Evolutionary conservation across 306 rosid genomes (phyloP).

Genomic region (Vachellia pachyceras): DNA sequence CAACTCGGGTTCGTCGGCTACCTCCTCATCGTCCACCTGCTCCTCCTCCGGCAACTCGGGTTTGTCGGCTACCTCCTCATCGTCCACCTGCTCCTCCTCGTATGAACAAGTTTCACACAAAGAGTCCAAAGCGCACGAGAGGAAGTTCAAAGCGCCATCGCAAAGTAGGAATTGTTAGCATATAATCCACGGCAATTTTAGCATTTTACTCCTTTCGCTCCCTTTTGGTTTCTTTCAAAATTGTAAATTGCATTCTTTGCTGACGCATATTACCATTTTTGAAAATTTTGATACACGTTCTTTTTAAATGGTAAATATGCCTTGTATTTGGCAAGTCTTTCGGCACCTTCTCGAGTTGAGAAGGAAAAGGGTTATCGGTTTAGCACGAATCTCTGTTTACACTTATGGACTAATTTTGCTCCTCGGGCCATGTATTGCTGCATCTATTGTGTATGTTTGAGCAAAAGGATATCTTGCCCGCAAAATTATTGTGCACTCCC

Average conservation of each 20-base stretch:
- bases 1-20: conserved; percentile 39
- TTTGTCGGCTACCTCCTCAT: too few relatives aligned
- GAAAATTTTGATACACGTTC: conserved; percentile 57
- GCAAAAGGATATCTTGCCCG: not conserved
- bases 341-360: conserved; percentile 27
- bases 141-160: conserved; percentile 68
- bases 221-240: conserved; percentile 34
- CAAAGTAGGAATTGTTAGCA: conserved; percentile 58
- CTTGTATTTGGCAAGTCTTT: conserved; percentile 31
- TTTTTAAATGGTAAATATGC: conserved; percentile 54
- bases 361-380: not conserved
- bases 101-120: conserved; percentile 51
- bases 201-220: conserved; percentile 21
- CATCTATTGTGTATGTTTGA: not conserved
- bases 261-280: conserved; percentile 47
- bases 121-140: conserved; percentile 57
- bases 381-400: not conserved
- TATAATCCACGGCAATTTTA: conserved; percentile 51
- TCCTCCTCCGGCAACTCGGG: too few relatives aligned
- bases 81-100: too few relatives aligned
- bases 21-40: conserved; percentile 26
- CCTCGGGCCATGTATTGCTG: not conserved
- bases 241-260: conserved; percentile 57
- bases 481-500: too few relatives aligned
- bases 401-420: not conserved